Percentiles rank a stretch among this genome's conserved stretches.
Conservation (phyloP, 768 basidiomycete genomes). For the Suillus decipiens region DNA sequence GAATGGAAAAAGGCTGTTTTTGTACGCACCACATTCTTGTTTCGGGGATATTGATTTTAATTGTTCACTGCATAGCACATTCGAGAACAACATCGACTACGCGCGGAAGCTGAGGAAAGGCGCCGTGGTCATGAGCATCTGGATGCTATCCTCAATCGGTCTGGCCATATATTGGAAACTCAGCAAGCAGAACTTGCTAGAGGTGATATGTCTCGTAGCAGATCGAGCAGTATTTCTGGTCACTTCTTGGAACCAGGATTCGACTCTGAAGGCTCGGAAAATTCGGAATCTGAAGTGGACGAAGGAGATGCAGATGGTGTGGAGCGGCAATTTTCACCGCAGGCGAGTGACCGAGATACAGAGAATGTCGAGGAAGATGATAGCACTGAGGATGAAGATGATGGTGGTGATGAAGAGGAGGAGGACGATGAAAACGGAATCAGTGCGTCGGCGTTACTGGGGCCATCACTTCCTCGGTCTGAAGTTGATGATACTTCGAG, state of each 20-base stretch:
- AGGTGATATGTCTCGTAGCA: conserved; percentile 53
- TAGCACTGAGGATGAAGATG: conserved; percentile 15
- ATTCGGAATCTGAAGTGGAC: conserved; percentile 26
- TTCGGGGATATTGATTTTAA: conserved; percentile 3
- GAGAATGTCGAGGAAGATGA: conserved; percentile 12
- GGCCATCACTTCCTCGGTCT: conserved; percentile 11
- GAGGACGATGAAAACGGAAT: conserved; percentile 29
- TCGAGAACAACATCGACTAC: conserved; percentile 64
- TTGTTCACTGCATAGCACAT: conserved; percentile 53
- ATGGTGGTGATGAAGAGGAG: conserved; percentile 35
- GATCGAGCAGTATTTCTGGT: conserved; percentile 54
- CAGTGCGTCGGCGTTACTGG: conserved; percentile 30
- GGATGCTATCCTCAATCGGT: conserved; percentile 88
- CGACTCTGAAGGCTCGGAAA: conserved; percentile 21
- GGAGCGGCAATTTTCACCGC: not conserved
- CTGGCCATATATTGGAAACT: conserved; percentile 81
- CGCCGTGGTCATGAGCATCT: conserved; percentile 82
- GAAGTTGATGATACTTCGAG: conserved; percentile 15
- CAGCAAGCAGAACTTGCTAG: conserved; percentile 72
- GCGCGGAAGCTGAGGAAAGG: conserved; percentile 74
- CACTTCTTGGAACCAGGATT: conserved; percentile 22
- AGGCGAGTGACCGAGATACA: conserved; percentile 3
- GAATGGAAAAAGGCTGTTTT: conserved; percentile 91
- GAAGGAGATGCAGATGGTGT: conserved; percentile 15
- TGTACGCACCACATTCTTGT: conserved; percentile 45